Percentiles rank a stretch among this genome's conserved stretches.
These are phyloP conservation scores for Lactifluus volemus DNA, from an alignment of 768 basidiomycete species.

Conservation along the genomic window DNA sequence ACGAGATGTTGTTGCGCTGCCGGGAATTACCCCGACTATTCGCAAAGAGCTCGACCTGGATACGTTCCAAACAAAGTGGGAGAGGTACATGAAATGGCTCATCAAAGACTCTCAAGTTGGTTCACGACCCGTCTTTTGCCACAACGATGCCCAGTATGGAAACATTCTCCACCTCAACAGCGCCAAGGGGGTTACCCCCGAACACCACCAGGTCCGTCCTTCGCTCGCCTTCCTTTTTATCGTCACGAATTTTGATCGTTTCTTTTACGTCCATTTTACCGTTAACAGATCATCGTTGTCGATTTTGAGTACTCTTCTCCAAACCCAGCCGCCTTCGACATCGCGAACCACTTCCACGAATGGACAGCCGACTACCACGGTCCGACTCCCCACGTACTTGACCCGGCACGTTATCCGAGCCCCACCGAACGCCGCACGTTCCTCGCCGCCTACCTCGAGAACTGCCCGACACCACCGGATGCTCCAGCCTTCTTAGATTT, in stretches of 20 bases:
- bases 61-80: constrained; percentile 54
- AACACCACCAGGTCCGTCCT: constrained; percentile 63
- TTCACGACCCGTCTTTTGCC: constrained; percentile 68
- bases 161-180: constrained; percentile 73
- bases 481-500: constrained; percentile 19
- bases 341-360: constrained; percentile 95
- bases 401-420: constrained; percentile 62
- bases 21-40: constrained; percentile 37
- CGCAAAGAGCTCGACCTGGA: constrained; percentile 55
- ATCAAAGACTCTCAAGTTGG: constrained; percentile 48
- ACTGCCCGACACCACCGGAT: constrained; percentile 27
- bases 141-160: constrained; percentile 96
- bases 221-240: not conserved
- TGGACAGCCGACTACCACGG: constrained; percentile 91
- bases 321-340: constrained; percentile 90
- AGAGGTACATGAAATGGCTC: constrained; percentile 63
- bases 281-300: constrained; percentile 75
- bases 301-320: constrained; percentile 97
- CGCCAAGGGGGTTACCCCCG: constrained; percentile 45
- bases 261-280: not conserved
- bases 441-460: constrained; percentile 72
- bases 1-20: constrained; percentile 62
- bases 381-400: constrained; percentile 56
- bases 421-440: constrained; percentile 68
- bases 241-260: constrained; percentile 17